Evolutionary conservation across 495 filamentous ascomycete genomes (phyloP), one percentile per base, ranked within the genome.

Genomic region (Lindgomyces ingoldianus): DNA sequence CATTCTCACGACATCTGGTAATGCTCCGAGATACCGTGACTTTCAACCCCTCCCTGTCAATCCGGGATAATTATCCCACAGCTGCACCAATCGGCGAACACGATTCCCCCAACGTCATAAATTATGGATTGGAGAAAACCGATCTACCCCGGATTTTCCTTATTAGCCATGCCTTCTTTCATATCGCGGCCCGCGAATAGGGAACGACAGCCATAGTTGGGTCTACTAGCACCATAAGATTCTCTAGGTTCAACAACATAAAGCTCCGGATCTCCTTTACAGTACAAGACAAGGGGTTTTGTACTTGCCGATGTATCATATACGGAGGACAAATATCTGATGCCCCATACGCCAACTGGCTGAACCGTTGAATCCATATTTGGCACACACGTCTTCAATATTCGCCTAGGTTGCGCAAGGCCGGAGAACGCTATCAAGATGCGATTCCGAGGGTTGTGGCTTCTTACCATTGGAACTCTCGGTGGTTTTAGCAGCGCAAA

Each of bases 21-120:
- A 4, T 47, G 8, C 6, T 22, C 44, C 14, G 44, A 47, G n/a
- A 47, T 47, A n/a, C 6, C 44, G 44, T 22, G 44, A 4, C 44
- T 47, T 4, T 19, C 6, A n/a, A 47, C 44, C 44, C 44, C 44
- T 8, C 44, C 4, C 44, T 47, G 44, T 47, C 44, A n/a, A 55
- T 55, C 30, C 51, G 51, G 51, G 51, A 30, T 36, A 55, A 55
- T 55, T 55, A 4, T 22, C 14, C 19, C 29, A 19, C 29, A n/a
- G 51, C 24, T 55, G 51, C 51, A 55, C 51, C 51, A 55, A 55
- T 55, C 26, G 51, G n/a, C 51, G 51, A 14, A 27, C 4, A 24
- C 30, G 14, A 4, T 1, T 10, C 12, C 51, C 3, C 11, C 22
- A 47, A 47, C 8, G 4, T 47, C 8, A 47, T 47, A n/a, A 47